Evolutionary conservation across 306 rosid species (phyloP).

Genomic region (Neltuma alba): DNA sequence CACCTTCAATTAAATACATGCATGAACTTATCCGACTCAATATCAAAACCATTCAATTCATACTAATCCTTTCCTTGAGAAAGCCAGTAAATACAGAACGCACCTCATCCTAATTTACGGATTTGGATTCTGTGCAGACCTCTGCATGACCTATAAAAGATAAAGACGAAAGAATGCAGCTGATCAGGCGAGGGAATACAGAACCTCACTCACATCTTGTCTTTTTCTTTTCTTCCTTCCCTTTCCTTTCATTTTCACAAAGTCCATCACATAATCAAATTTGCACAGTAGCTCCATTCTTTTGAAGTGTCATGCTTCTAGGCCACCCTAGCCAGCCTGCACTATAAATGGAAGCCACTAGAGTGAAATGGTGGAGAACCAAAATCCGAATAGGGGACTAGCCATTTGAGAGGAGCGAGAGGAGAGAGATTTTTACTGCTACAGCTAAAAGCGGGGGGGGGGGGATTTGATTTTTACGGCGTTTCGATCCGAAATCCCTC

Average conservation of each 20-base stretch:
- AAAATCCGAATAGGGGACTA: constrained; percentile 57
- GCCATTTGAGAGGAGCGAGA: not conserved
- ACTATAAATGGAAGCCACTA: not conserved
- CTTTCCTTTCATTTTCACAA: not conserved
- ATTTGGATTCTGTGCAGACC: not conserved
- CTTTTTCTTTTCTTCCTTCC: not conserved
- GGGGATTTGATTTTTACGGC: constrained; percentile 34
- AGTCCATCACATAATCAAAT: not conserved
- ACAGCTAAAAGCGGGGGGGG: not conserved
- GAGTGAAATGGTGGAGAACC: not conserved
- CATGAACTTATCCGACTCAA: not conserved
- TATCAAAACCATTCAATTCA: not conserved
- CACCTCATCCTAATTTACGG: not conserved
- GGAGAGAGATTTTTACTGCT: constrained; percentile 21
- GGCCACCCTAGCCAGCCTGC: not conserved
- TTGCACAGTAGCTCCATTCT: not conserved
- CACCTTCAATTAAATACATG: not conserved
- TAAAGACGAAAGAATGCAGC: not conserved
- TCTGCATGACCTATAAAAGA: not conserved
- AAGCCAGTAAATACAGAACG: not conserved
- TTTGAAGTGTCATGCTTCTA: not conserved
- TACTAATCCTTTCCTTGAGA: not conserved
- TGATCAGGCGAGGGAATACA: not conserved
- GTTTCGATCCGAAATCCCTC: constrained; percentile 49
- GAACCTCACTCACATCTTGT: not conserved